Evolutionary conservation across 352 stramenopile genomes (phyloP), one percentile per base, ranked within the genome.

Genomic region (Thraustotheca clavata): DNA sequence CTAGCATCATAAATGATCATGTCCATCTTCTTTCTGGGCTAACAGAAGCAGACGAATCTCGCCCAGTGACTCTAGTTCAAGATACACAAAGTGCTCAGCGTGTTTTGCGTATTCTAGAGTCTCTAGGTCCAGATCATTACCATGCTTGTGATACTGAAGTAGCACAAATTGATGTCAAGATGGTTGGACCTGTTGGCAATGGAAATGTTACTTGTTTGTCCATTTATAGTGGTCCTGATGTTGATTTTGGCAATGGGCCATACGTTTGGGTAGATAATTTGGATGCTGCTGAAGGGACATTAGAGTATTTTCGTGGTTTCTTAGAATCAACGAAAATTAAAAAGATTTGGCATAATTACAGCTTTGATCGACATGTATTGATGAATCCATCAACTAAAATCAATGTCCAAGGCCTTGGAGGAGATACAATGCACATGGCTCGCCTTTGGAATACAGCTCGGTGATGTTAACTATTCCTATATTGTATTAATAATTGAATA

Each of bases 341-440:
- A 32, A 99, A 98, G 73, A 87, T 98, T 11, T 99, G 96, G 94
- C 97, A 99, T 76, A 99, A 99, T 76, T 99, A 99, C 77, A 97
- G 94, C 33, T 99, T 99, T 74, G 97, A 99, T 85, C 82, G 96
- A 38, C 96, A 99, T 74, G 95, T 99, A 43, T 81, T 99, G 60
- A 93, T 82, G 71, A 99, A 99, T 75, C 86, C 98, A 59, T 18
- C 52, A 27, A 62, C 52, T 62, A 91, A 83, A 18, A 98, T 99
- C 69, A 72, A 98, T 67, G 83, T 93, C 11, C 73, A 86, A 18
- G 89, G 89, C 0, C 92, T 99, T 41, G 91, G 80, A 24, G 96
- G 95, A 35, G 97, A 99, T 73, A 99, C 97, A 3, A 99, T 99
- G 96, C 97, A 99, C 83, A 99, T 99, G 97, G 96, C 96, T 40